phyloP scores from a whole-genome alignment of 2,329 filamentous ascomycete species.

The Paracoccidioides lutzii region DNA sequence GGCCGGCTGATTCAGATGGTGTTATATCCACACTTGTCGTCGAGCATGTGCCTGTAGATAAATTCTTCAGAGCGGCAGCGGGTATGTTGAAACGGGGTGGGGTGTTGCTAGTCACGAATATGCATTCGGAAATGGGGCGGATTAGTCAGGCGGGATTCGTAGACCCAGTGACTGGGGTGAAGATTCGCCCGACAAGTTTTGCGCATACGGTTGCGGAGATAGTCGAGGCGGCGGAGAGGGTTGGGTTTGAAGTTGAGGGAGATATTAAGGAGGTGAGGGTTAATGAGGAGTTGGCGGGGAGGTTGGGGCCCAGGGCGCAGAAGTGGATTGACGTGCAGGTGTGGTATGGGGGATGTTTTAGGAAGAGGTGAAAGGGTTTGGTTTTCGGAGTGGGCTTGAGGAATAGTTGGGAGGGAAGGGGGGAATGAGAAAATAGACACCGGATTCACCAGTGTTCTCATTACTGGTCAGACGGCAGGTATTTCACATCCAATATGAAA shows the following conservation, averaged over 20 bases:
- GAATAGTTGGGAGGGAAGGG: background rate
- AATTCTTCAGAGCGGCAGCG: constrained; percentile 43
- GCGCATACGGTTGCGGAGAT: constrained; percentile 42
- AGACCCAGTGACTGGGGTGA: constrained; percentile 39
- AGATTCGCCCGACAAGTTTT: constrained; percentile 49
- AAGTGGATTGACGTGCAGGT: constrained; percentile 50
- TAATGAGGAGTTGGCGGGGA: constrained; percentile 43
- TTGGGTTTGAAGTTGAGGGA: constrained; percentile 34
- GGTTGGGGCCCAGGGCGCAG: constrained; percentile 45
- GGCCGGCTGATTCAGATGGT: constrained; percentile 25
- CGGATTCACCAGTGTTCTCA: background rate
- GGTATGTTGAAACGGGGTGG: constrained; percentile 36
- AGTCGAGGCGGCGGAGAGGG: constrained; percentile 32
- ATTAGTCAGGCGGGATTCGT: constrained; percentile 51
- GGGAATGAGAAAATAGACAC: background rate
- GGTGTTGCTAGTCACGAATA: constrained; percentile 50
- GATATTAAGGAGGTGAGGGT: constrained; percentile 34
- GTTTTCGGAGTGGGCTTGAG: background rate
- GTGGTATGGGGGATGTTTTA: constrained; percentile 42
- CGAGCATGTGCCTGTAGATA: constrained; percentile 47
- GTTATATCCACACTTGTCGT: constrained; percentile 51
- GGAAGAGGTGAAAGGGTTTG: constrained; percentile 14
- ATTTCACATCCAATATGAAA: background rate
- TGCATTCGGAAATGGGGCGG: constrained; percentile 52
- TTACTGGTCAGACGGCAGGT: background rate